Evolutionary conservation across 768 basidiomycete species (phyloP), one percentile per base, ranked within the genome.

Genomic region (Leucogyrophana mollusca): DNA sequence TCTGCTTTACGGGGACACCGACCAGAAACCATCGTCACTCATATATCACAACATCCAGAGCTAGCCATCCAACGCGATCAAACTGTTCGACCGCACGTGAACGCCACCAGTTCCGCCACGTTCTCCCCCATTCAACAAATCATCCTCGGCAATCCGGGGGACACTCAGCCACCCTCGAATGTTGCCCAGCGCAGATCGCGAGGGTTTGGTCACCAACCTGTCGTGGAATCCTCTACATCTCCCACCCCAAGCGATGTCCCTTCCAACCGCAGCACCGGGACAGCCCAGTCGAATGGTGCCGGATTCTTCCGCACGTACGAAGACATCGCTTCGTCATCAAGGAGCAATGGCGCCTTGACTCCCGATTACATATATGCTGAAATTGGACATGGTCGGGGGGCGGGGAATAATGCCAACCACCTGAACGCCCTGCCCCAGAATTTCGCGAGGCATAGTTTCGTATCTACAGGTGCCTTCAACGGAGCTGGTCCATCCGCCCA

Each of bases 311-410:
- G 80, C 23, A 73, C 76, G 21, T 83, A 82, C 56, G 73, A 79
- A 33, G 76, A 77, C 20, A 55, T 69, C 9, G 59, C 57, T 13
- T 56, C 68, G n/a, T 66, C 72, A 0, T 67, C 73, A 33, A 62
- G 71, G 43, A 70, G 70, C 53, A 73, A 74, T 49, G 83, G 84
- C 34, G 75, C 78, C 14, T 64, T 82, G 59, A 89, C 85, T 13
- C 87, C 85, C 18, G 87, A 89, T 55, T 73, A 87, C 41, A 75
- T 84, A 53, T 87, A 76, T 51, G 85, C 87, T 4, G 88, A 90
- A 59, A 83, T 87, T 49, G 86, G 85, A 3, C 86, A 87, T 57
- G 85, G 85, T 3, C 74, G 83, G 22, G 85, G 84, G 4, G 67
- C 74, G 16, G 49, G 11, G 36, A 57, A 20, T 48, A 54, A 34